Percentiles rank a stretch among this genome's conserved stretches.
Conservation (phyloP, 768 basidiomycete genomes). For the Tulasnella sp. region DNA sequence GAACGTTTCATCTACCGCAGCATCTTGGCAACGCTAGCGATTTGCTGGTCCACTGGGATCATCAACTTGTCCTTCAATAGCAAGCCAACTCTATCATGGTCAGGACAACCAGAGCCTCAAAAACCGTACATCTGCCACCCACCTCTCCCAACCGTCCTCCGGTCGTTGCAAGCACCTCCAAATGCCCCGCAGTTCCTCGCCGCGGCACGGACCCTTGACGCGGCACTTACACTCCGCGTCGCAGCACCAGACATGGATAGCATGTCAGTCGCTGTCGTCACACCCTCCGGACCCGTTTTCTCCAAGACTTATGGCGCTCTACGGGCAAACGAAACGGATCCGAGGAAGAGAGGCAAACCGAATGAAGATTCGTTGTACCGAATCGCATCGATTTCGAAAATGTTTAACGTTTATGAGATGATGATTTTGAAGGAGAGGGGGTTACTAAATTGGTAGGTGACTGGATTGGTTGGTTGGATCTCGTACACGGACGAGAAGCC, state of each 20-base stretch:
- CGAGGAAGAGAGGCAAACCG: too few species aligned
- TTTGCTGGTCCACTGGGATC: background rate
- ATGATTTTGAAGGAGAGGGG: too few species aligned
- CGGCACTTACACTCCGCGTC: background rate
- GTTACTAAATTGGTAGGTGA: slow-evolving; percentile 36
- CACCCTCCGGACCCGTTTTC: slow-evolving; percentile 46
- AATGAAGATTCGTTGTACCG: too few species aligned
- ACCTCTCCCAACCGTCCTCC: slow-evolving; percentile 8
- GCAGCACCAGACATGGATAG: slow-evolving; percentile 45
- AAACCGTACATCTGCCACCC: slow-evolving; percentile 15
- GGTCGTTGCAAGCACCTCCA: background rate
- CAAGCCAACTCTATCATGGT: background rate
- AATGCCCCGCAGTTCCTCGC: background rate
- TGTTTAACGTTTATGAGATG: too few species aligned
- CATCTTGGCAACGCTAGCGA: background rate
- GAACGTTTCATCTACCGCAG: background rate
- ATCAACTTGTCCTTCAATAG: background rate
- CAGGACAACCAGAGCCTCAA: background rate
- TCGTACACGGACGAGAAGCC: background rate
- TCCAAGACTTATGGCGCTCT: slow-evolving; percentile 46
- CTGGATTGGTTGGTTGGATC: too few species aligned
- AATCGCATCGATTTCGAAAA: too few species aligned
- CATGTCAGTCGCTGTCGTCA: slow-evolving; percentile 51
- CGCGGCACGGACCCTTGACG: slow-evolving; percentile 6
- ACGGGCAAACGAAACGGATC: slow-evolving; percentile 44